Evolutionary conservation across 192 early-diverging fungal species (phyloP).

Genomic region (Coemansia sp.): DNA sequence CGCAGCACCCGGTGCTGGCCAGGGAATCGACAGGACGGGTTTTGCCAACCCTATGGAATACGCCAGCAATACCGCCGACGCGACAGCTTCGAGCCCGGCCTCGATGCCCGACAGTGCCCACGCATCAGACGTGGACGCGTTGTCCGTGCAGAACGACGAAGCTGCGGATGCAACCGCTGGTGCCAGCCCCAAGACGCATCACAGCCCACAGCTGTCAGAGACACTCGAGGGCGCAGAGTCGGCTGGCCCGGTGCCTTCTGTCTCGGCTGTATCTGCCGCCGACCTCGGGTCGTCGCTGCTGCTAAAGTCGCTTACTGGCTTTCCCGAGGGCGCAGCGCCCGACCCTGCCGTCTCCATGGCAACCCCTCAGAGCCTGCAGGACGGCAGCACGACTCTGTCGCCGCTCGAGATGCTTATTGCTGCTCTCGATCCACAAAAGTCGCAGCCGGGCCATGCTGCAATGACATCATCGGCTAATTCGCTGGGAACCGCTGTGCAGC

Average conservation of each 20-base stretch:
- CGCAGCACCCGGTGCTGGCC: background rate
- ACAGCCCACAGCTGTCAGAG: background rate
- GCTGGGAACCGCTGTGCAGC: background rate
- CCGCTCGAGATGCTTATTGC: slow-evolving; percentile 51
- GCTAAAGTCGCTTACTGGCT: slow-evolving; percentile 28
- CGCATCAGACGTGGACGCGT: background rate
- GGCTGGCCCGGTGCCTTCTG: background rate
- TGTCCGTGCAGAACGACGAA: no score
- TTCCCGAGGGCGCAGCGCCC: background rate
- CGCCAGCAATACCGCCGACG: background rate
- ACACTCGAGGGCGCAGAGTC: no score
- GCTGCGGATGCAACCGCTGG: no score
- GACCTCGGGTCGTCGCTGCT: slow-evolving; percentile 27
- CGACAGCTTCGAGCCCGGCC: background rate
- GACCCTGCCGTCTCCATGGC: slow-evolving; percentile 15
- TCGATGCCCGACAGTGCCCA: background rate
- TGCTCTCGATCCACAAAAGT: slow-evolving; percentile 35
- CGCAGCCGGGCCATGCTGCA: background rate
- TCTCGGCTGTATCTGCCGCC: background rate
- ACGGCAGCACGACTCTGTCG: slow-evolving; percentile 18
- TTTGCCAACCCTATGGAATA: background rate
- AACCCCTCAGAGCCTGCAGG: slow-evolving; percentile 31
- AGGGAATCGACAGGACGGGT: background rate
- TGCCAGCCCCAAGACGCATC: no score
- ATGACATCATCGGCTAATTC: background rate